phyloP scores from a whole-genome alignment of 768 basidiomycete genomes.

The Pleurotus djamor region DNA sequence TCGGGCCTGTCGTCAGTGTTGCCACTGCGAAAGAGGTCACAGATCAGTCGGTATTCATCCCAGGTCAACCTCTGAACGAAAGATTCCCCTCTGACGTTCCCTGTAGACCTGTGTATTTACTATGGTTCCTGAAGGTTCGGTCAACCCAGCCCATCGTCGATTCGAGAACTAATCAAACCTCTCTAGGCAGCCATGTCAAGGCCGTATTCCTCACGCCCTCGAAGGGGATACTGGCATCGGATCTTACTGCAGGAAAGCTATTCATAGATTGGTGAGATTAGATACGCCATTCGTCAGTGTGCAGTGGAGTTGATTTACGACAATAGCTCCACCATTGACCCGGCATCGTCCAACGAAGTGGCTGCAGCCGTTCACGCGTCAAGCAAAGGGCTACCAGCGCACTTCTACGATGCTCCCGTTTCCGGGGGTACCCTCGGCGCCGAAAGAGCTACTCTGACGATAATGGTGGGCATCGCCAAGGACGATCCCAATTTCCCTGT shows the following conservation, averaged over 20 bases:
- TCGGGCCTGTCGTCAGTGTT: conserved; percentile 16
- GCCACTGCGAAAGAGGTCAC: conserved; percentile 29
- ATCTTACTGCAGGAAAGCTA: conserved; percentile 31
- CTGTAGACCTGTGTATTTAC: conserved; percentile 34
- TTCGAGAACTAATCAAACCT: background rate
- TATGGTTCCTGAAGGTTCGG: conserved; percentile 38
- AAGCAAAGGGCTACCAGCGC: conserved; percentile 11
- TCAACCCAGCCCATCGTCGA: background rate
- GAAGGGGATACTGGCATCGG: conserved; percentile 30
- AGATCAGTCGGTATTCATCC: conserved; percentile 26
- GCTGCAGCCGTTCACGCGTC: conserved; percentile 24
- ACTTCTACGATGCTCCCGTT: conserved; percentile 40
- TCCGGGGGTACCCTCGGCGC: conserved; percentile 41
- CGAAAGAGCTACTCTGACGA: conserved; percentile 31
- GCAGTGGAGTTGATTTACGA: background rate
- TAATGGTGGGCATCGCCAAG: conserved; percentile 35
- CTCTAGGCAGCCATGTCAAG: conserved; percentile 32
- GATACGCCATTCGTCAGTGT: background rate
- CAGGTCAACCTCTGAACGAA: background rate
- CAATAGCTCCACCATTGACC: conserved; percentile 41
- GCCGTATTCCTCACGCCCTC: conserved; percentile 31
- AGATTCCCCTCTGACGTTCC: no score
- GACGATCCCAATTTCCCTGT: conserved; percentile 27
- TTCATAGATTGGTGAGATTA: conserved; percentile 39
- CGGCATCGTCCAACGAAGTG: conserved; percentile 29